Base-by-base conservation (phyloP, 1,284 basidiomycete genomes). In the Amylostereum chailletii region DNA sequence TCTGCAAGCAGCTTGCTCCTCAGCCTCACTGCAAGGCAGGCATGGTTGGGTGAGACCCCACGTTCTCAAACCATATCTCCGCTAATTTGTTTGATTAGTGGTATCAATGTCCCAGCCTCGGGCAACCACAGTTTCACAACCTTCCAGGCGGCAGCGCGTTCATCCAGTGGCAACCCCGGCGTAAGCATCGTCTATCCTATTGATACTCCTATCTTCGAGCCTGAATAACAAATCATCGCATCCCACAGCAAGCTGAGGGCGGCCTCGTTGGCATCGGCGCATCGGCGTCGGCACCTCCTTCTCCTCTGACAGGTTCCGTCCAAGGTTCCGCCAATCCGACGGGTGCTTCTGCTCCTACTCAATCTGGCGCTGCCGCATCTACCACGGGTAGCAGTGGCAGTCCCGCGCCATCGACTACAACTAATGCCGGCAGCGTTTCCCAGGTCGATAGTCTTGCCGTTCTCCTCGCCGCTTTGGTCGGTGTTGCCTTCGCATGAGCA, bases 1-100 rank as follows among this genome's bases (percentile, higher is more conserved):
- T 67, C 72, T 83, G 80, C 67, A 74, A 73, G 54, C 75, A 77
- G 56, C 65, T 69, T 9, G n/a, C 50, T 3, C 73, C 74, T 11
- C 27, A 48, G 3, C 58, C 66, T 27, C 77, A 79, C 60, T 79
- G 77, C 57, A 48, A 55, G 19, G 51, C 58, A 6, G 75, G 75
- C 58, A 69, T 64, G 67, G 68, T 69, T 46, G 68, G 68, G 65
- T 66, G 55, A 41, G 64, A 53, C 1, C 5, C 19, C 19, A 19
- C 19, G 11, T 9, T 27, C 8, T 36, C 30, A 11, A 39, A 3
- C 38, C 30, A 11, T 38, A 33, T 42, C 51, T 19, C 19, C 19
- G 19, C 19, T 19, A 19, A 19, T 29, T 7, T 37, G 11, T 46
- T 34, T 31, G 7, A 32, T 66, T 47, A 74, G 74, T 42, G 69